Conservation (phyloP, 108 stramenopile species). For the Schizochytrium sp. region DNA sequence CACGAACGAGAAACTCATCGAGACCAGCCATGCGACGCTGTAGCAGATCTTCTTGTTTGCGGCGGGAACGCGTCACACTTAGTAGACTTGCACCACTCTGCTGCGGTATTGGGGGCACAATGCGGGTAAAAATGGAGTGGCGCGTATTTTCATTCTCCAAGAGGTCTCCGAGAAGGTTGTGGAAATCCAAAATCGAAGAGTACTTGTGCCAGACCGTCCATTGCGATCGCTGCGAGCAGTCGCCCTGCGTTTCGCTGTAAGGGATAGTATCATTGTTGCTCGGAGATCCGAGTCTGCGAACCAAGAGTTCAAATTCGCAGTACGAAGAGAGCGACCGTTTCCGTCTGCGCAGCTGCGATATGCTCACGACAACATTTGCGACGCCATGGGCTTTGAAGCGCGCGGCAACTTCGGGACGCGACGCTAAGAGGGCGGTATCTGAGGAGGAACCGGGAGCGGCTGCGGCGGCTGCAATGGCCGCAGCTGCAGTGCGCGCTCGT, state of each 20-base stretch:
- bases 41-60: background rate
- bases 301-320: background rate
- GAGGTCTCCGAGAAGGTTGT: background rate
- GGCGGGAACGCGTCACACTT: background rate
- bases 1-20: background rate
- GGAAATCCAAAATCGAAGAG: background rate
- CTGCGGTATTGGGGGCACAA: background rate
- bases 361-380: background rate
- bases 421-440: no score
- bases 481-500: no score
- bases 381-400: background rate
- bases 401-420: background rate
- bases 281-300: background rate
- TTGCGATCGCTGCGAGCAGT: background rate
- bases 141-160: background rate
- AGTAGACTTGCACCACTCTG: background rate
- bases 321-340: background rate
- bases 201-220: constrained; percentile 8
- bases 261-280: no score
- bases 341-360: background rate
- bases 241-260: no score
- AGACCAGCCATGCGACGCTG: constrained; percentile 12
- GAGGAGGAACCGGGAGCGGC: no score
- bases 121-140: background rate
- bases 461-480: no score